These are phyloP conservation scores for Tuber borchii DNA, from an alignment of 495 filamentous ascomycete genomes.

Conservation along the genomic window DNA sequence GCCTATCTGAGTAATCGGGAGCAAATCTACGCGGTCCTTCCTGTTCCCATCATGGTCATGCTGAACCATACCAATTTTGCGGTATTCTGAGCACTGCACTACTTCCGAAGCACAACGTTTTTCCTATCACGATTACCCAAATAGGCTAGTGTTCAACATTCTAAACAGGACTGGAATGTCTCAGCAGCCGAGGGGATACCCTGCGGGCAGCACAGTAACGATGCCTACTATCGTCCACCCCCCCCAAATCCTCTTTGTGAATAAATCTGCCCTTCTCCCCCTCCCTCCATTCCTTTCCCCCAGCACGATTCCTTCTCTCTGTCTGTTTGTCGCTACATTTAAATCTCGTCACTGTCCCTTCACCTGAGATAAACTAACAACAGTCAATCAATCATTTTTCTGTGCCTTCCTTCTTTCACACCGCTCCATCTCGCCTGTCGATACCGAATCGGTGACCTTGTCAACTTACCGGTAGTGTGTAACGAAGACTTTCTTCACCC, in stretches of 20 bases:
- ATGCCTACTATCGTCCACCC: not conserved
- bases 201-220: not conserved
- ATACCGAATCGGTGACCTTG: not conserved
- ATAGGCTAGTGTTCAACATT: too few relatives aligned
- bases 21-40: too few relatives aligned
- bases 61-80: too few relatives aligned
- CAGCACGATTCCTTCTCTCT: not conserved
- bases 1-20: too few relatives aligned
- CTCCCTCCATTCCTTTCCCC: not conserved
- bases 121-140: too few relatives aligned
- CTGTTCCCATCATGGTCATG: too few relatives aligned
- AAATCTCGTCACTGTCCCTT: not conserved
- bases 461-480: not conserved
- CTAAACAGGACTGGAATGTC: too few relatives aligned
- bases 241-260: not conserved
- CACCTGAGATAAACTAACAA: not conserved
- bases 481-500: not conserved
- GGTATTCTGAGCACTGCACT: too few relatives aligned
- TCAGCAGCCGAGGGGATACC: too few relatives aligned
- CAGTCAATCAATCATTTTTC: not conserved
- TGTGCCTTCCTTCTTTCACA: not conserved
- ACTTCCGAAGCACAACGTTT: too few relatives aligned
- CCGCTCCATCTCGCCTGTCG: not conserved
- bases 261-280: not conserved
- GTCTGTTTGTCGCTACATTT: not conserved